phyloP scores from a whole-genome alignment of 2,329 filamentous ascomycete species.

The Westerdykella ornata region DNA sequence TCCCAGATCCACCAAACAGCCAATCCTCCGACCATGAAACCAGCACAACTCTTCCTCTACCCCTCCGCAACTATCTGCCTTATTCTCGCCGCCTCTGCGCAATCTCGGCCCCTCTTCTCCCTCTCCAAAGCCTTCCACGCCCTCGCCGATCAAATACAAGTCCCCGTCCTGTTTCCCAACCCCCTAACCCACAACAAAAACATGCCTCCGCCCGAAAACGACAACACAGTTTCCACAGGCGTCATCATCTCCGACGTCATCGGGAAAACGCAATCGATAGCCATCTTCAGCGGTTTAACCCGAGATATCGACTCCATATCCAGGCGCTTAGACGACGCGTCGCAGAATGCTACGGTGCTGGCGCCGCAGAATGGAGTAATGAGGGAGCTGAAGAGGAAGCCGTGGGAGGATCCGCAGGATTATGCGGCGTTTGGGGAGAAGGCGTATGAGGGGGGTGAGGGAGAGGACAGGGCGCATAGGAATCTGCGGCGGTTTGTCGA shows the following conservation, averaged over 20 bases:
- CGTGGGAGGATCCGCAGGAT: constrained; percentile 73
- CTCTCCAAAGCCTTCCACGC: constrained; percentile 25
- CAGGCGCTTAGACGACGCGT: constrained; percentile 59
- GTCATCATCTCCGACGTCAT: constrained; percentile 80
- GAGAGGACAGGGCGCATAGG: constrained; percentile 65
- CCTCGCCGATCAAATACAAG: constrained; percentile 17
- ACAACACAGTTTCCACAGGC: constrained; percentile 23
- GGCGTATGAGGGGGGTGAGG: constrained; percentile 69
- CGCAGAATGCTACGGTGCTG: constrained; percentile 72
- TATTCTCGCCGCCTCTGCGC: constrained; percentile 26
- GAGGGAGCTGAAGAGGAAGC: constrained; percentile 71
- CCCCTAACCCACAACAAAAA: constrained; percentile 9
- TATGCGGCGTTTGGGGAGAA: constrained; percentile 60
- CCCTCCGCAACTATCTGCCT: constrained; percentile 26
- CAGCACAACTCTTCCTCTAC: constrained; percentile 17
- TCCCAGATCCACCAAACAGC: neutral
- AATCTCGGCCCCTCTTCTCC: constrained; percentile 27
- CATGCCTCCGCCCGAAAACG: constrained; percentile 28
- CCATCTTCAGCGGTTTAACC: constrained; percentile 75
- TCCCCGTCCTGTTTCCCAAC: constrained; percentile 20
- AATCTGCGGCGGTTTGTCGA: constrained; percentile 80
- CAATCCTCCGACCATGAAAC: constrained; percentile 23
- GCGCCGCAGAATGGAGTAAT: constrained; percentile 82
- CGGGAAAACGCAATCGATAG: constrained; percentile 68
- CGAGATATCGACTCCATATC: constrained; percentile 67